These are phyloP conservation scores for Kodamaea hsintzibuensis DNA, from an alignment of 805 yeast genomes.

Conservation along the genomic window DNA sequence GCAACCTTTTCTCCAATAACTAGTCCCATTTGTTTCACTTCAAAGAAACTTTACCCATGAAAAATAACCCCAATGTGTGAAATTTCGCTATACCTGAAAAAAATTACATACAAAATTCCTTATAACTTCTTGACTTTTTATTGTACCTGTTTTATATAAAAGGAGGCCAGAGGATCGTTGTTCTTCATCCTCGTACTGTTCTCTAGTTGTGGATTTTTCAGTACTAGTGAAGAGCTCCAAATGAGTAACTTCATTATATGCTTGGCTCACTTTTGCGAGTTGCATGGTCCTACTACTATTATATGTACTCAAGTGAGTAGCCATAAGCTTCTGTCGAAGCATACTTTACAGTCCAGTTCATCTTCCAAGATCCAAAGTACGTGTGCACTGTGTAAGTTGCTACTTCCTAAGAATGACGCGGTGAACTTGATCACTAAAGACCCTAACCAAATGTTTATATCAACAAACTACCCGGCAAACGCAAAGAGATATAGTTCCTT, in stretches of 20 bases:
- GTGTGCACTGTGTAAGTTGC: slow-evolving; percentile 62
- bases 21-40: neutral
- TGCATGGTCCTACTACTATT: slow-evolving; percentile 71
- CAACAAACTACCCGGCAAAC: slow-evolving; percentile 61
- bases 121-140: neutral
- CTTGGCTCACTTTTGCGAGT: slow-evolving; percentile 75
- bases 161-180: neutral
- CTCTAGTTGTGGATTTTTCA: neutral
- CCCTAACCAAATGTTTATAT: slow-evolving; percentile 37
- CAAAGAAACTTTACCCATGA: neutral
- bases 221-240: neutral
- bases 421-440: slow-evolving; percentile 20
- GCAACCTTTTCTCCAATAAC: neutral
- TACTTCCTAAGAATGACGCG: slow-evolving; percentile 46
- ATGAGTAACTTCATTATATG: slow-evolving; percentile 42
- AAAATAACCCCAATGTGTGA: neutral
- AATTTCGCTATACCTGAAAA: neutral
- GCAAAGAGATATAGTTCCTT: slow-evolving; percentile 51
- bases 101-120: neutral
- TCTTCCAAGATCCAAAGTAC: slow-evolving; percentile 37
- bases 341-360: neutral
- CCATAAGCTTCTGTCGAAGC: slow-evolving; percentile 26
- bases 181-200: neutral
- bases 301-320: slow-evolving; percentile 56
- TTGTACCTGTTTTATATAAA: neutral